phyloP scores from a whole-genome alignment of 2,329 filamentous ascomycete genomes.

The Nothomitra cinnamomea region DNA sequence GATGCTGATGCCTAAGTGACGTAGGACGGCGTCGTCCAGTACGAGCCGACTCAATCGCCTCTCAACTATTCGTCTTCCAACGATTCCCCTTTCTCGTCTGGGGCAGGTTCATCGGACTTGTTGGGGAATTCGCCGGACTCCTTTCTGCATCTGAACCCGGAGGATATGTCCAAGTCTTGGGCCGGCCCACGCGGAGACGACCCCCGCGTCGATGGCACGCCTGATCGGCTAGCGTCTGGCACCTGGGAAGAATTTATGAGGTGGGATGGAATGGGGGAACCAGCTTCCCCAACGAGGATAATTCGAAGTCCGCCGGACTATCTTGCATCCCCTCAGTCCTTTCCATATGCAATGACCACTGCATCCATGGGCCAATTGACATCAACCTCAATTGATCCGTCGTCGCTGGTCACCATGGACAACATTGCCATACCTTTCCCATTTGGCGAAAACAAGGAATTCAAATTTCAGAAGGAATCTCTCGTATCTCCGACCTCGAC shows the following conservation, averaged over 20 bases:
- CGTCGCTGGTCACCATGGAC: neutral
- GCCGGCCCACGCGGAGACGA: neutral
- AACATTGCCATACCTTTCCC: neutral
- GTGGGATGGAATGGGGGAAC: neutral
- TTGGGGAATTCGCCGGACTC: neutral
- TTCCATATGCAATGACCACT: neutral
- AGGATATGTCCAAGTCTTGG: neutral
- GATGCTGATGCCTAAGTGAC: neutral
- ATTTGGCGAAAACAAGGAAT: neutral
- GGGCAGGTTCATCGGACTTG: neutral
- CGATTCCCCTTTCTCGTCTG: neutral
- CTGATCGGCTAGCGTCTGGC: constrained; percentile 1
- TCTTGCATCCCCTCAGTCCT: neutral
- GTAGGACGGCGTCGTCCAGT: neutral
- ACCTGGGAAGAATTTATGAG: constrained; percentile 5
- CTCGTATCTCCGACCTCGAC: neutral
- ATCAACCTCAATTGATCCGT: neutral
- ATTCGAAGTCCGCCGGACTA: neutral
- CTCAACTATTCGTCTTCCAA: neutral
- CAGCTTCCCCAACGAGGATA: neutral
- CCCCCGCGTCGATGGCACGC: neutral
- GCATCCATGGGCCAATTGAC: neutral
- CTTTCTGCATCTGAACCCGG: neutral
- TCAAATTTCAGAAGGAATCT: neutral
- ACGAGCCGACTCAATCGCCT: neutral